Evolutionary conservation across 2,329 filamentous ascomycete genomes (phyloP).

Genomic region (Calonectria honghensis): DNA sequence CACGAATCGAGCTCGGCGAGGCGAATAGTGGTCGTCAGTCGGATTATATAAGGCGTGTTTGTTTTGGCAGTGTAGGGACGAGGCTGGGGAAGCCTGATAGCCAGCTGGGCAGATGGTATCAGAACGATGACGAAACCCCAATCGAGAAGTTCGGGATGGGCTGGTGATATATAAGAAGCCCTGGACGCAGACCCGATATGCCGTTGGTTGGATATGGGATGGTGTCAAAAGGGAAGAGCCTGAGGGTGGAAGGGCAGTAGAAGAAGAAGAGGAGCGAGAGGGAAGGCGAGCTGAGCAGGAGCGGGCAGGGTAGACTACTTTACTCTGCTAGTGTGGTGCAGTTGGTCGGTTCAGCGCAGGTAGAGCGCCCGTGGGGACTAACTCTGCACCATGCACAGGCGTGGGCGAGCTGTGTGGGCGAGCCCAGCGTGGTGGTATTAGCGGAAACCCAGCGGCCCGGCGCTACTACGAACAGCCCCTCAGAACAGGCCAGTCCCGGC

Average conservation of each 20-base stretch:
- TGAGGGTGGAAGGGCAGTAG: slow-evolving; percentile 27
- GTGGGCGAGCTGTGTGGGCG: slow-evolving; percentile 38
- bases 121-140: slow-evolving; percentile 38
- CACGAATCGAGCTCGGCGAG: slow-evolving; percentile 18
- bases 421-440: slow-evolving; percentile 53
- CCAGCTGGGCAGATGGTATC: slow-evolving; percentile 28
- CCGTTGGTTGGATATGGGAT: slow-evolving; percentile 19
- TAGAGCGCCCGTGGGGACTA: slow-evolving; percentile 33
- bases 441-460: slow-evolving; percentile 54
- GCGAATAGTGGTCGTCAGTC: slow-evolving; percentile 8
- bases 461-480: slow-evolving; percentile 46
- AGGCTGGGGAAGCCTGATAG: not conserved
- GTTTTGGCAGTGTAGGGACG: not conserved
- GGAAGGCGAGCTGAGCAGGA: slow-evolving; percentile 42
- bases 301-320: slow-evolving; percentile 47
- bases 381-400: slow-evolving; percentile 35
- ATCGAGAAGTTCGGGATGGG: slow-evolving; percentile 37
- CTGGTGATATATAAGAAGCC: slow-evolving; percentile 30
- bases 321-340: slow-evolving; percentile 35
- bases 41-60: slow-evolving; percentile 13
- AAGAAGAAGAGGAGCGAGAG: slow-evolving; percentile 39
- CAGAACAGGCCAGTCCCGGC: slow-evolving; percentile 21
- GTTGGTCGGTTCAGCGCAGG: slow-evolving; percentile 27
- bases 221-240: slow-evolving; percentile 24
- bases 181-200: slow-evolving; percentile 30